Conservation (phyloP, 306 rosid genomes). For the Cucurbita ficifolia region DNA sequence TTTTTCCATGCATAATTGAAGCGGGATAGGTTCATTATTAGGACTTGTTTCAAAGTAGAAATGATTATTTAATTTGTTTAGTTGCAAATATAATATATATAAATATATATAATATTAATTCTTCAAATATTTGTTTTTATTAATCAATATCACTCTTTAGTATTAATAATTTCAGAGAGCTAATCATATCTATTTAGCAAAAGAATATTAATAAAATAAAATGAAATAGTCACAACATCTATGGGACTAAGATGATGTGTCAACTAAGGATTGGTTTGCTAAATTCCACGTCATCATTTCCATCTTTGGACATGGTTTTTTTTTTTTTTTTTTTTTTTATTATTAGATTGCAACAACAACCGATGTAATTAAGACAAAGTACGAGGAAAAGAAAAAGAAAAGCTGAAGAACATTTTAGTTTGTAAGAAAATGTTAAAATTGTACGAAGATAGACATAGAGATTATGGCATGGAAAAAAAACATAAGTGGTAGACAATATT, state of each 20-base stretch:
- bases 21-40: background rate
- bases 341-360: background rate
- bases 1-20: background rate
- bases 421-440: background rate
- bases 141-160: background rate
- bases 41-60: background rate
- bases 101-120: background rate
- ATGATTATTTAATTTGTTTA: background rate
- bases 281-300: background rate
- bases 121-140: background rate
- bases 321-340: no score
- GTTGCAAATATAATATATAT: background rate
- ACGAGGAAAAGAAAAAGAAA: background rate
- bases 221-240: background rate
- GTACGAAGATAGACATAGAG: conserved; percentile 6
- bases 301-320: background rate
- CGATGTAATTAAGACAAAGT: background rate
- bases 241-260: background rate
- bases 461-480: background rate
- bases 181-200: background rate
- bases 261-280: background rate
- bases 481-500: background rate
- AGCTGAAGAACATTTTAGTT: background rate
- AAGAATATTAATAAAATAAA: background rate
- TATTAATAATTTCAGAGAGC: background rate